phyloP scores from a whole-genome alignment of 176 grass and related monocot species.

The Guadua angustifolia region DNA sequence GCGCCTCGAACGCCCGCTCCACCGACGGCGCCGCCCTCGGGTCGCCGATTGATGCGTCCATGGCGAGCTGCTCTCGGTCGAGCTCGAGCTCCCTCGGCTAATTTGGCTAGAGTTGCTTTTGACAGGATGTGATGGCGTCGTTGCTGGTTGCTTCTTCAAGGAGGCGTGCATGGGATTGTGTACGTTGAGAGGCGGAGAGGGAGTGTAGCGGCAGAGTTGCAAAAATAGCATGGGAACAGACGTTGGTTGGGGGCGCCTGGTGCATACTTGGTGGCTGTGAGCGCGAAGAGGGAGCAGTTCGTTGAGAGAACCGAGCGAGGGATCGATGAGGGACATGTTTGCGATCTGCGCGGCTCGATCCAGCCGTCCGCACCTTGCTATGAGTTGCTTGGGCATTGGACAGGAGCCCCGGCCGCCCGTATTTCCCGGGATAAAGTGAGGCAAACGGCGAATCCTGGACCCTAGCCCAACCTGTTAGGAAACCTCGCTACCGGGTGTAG shows the following conservation, averaged over 20 bases:
- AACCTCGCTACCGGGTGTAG: too few relatives aligned
- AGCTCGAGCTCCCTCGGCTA: neutral
- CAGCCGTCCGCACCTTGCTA: too few relatives aligned
- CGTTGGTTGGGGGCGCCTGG: neutral
- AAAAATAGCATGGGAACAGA: neutral
- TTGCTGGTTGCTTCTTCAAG: neutral
- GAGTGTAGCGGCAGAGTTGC: neutral
- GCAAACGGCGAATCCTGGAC: too few relatives aligned
- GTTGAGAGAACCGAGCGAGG: neutral
- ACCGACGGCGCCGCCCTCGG: slow-evolving; percentile 29
- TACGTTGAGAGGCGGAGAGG: slow-evolving; percentile 37
- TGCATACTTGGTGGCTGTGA: neutral
- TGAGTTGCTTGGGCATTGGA: too few relatives aligned
- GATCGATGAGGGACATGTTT: neutral
- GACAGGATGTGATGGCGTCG: neutral
- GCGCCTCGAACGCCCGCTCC: slow-evolving; percentile 58
- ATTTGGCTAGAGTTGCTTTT: neutral
- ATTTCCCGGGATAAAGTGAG: too few relatives aligned
- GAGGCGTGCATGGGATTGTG: neutral
- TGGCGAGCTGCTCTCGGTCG: neutral
- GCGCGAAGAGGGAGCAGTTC: neutral
- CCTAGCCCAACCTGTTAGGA: too few relatives aligned
- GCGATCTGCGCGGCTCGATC: too few relatives aligned
- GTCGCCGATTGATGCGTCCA: slow-evolving; percentile 56
- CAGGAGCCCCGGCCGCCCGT: too few relatives aligned